These are phyloP conservation scores for Mytilinidion resinicola DNA, from an alignment of 495 filamentous ascomycete genomes.

Conservation along the genomic window DNA sequence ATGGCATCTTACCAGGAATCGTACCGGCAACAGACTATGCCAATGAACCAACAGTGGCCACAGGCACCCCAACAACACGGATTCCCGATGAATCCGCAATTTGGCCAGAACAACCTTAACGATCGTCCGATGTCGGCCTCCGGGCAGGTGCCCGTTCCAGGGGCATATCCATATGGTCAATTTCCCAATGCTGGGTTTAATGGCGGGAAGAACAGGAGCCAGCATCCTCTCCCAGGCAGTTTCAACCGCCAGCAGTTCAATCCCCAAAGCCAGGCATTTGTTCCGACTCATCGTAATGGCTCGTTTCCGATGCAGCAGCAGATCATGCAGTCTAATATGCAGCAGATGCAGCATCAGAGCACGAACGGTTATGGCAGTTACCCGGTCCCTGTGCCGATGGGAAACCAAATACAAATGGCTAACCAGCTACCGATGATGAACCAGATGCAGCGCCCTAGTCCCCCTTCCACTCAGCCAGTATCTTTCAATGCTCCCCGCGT, in stretches of 20 bases:
- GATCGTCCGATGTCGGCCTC: conserved; percentile 33
- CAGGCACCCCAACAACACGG: conserved; percentile 23
- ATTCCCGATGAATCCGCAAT: conserved; percentile 15
- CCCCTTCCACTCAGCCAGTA: conserved; percentile 7
- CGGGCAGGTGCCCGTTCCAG: conserved; percentile 35
- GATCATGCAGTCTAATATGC: conserved; percentile 1
- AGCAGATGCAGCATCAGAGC: conserved; percentile 1
- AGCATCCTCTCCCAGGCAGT: conserved; percentile 74
- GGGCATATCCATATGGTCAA: conserved; percentile 71
- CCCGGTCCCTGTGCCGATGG: conserved; percentile 16
- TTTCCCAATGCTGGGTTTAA: conserved; percentile 64
- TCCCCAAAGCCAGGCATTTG: conserved; percentile 83
- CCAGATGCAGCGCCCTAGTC: conserved; percentile 16
- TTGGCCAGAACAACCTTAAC: conserved; percentile 33
- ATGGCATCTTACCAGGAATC: conserved; percentile 19
- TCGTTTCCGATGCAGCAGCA: conserved; percentile 25
- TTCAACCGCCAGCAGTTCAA: conserved; percentile 84
- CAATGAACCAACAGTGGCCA: conserved; percentile 24
- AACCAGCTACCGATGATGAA: background rate
- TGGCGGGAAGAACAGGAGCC: conserved; percentile 49
- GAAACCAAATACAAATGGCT: background rate
- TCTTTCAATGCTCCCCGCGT: conserved; percentile 17
- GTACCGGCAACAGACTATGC: conserved; percentile 25
- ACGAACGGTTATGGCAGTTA: conserved; percentile 18
- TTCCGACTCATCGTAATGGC: conserved; percentile 47